Percentiles rank a stretch among this genome's conserved stretches.
These are phyloP conservation scores for Cynara cardunculus DNA, from an alignment of 129 eudicot species.

Conservation along the genomic window DNA sequence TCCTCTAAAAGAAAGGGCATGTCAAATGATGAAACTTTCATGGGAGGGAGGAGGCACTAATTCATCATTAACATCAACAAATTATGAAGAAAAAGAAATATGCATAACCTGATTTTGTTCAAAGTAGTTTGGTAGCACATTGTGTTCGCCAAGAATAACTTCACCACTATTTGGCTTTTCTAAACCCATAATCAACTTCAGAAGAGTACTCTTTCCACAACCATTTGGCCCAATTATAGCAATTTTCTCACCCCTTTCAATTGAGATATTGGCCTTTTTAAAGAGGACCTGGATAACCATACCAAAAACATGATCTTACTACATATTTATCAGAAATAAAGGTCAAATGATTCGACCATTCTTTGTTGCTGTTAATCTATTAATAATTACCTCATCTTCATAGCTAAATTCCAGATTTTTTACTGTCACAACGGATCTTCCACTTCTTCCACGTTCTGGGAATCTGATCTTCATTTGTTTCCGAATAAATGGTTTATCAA, in stretches of 20 bases:
- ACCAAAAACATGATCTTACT: not conserved
- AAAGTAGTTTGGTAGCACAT: slow-evolving; percentile 89
- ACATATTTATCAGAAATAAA: not conserved
- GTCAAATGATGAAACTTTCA: not conserved
- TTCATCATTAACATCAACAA: not conserved
- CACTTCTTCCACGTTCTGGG: slow-evolving; percentile 97
- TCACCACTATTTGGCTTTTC: slow-evolving; percentile 62
- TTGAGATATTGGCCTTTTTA: slow-evolving; percentile 66
- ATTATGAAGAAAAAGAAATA: not conserved
- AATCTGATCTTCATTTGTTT: slow-evolving; percentile 96
- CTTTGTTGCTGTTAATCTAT: not conserved
- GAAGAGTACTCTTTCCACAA: slow-evolving; percentile 94
- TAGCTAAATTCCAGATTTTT: slow-evolving; percentile 70
- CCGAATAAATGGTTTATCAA: slow-evolving; percentile 91
- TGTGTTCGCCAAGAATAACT: slow-evolving; percentile 84
- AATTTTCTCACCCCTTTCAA: slow-evolving; percentile 89
- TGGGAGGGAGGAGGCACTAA: not conserved
- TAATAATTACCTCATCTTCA: slow-evolving; percentile 67
- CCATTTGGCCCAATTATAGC: slow-evolving; percentile 96
- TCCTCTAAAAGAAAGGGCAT: not conserved
- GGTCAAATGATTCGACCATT: not conserved
- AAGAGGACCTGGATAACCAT: slow-evolving; percentile 61
- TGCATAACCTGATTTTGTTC: slow-evolving; percentile 93
- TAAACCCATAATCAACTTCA: slow-evolving; percentile 79
- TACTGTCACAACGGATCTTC: slow-evolving; percentile 56